Percentiles rank a stretch among this genome's conserved stretches.
These are phyloP conservation scores for Eutypa lata DNA, from an alignment of 2,329 filamentous ascomycete species.

Conservation along the genomic window DNA sequence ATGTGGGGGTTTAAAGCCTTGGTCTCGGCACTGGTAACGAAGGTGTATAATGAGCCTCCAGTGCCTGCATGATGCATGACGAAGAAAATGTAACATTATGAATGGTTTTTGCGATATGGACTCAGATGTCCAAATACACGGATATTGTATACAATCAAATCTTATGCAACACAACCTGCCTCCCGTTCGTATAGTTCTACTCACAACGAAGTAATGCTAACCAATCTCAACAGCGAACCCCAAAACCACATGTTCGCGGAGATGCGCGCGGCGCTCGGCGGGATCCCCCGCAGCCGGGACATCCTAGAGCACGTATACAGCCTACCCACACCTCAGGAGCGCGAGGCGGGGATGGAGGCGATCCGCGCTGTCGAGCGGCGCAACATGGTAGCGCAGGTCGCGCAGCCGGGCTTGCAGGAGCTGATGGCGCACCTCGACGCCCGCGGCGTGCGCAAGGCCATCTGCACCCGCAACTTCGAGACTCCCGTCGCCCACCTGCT, in stretches of 20 bases:
- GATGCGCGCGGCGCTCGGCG: conserved; percentile 70
- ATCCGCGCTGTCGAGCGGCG: conserved; percentile 76
- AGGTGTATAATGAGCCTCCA: too few species aligned
- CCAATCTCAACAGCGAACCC: conserved; percentile 58
- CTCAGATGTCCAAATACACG: too few species aligned
- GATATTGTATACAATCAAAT: too few species aligned
- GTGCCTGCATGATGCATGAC: not conserved
- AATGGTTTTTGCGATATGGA: too few species aligned
- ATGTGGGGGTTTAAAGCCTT: too few species aligned
- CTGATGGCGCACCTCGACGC: conserved; percentile 82
- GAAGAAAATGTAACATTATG: too few species aligned
- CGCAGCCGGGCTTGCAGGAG: conserved; percentile 73
- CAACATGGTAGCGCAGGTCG: conserved; percentile 76
- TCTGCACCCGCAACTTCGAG: conserved; percentile 94
- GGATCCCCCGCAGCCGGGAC: conserved; percentile 70
- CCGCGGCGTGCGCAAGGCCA: conserved; percentile 67
- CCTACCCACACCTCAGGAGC: conserved; percentile 58
- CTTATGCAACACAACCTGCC: too few species aligned
- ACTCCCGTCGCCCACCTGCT: conserved; percentile 73
- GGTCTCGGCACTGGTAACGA: too few species aligned
- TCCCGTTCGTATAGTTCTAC: too few species aligned
- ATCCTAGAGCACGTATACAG: conserved; percentile 86
- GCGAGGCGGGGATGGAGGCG: conserved; percentile 64
- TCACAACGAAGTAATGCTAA: too few species aligned
- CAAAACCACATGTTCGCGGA: conserved; percentile 94